Evolutionary conservation across 2,329 filamentous ascomycete species (phyloP), one percentile per base, ranked within the genome.

Genomic region (Talaromyces sp.): DNA sequence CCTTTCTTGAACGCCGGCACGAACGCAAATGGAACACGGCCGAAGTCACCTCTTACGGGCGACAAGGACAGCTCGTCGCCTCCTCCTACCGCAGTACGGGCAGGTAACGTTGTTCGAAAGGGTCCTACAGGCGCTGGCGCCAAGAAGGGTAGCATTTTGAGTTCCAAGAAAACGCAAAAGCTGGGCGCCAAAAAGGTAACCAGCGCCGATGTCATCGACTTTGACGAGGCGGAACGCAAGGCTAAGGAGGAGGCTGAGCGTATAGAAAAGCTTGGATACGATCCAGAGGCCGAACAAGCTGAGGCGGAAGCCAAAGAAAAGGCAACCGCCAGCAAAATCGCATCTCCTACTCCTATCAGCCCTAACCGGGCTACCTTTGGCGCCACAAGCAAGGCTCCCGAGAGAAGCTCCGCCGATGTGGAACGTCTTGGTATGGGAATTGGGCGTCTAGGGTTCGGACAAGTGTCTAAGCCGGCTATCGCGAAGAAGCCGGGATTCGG

Each of bases 221-320:
- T 99, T 71, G 95, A 99, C 66, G 95, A 93, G 75, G 95, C 93
- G 3, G 95, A 99, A 82, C 92, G 91, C 77, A 96, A 96, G 79
- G 95, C 95, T 51, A 96, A 93, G 76, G 95, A 98, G 77, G 95
- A 99, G 77, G 95, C 93, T 2, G 95, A 98, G 76, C 88, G 95
- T 67, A 95, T 97, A 72, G 92, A 89, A 74, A 96, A 96, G 78
- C 82, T 99, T 25, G 95, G 95, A 44, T 99, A 99, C 71, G 92
- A 99, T 70, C 92, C 93, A 0, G 90, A 97, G 65, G 93, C 92
- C 22, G 93, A 96, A 76, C 84, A 84, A 67, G 84, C 77, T 7
- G 76, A 77, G 65, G 69, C 72, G 11, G 69, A 71, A 27, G 67
- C 75, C 8, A 77, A 75, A 63, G 73, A 70, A 17, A 74, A 75